Conservation (phyloP, 768 basidiomycete genomes). For the Naganishia vaughanmartiniae region DNA sequence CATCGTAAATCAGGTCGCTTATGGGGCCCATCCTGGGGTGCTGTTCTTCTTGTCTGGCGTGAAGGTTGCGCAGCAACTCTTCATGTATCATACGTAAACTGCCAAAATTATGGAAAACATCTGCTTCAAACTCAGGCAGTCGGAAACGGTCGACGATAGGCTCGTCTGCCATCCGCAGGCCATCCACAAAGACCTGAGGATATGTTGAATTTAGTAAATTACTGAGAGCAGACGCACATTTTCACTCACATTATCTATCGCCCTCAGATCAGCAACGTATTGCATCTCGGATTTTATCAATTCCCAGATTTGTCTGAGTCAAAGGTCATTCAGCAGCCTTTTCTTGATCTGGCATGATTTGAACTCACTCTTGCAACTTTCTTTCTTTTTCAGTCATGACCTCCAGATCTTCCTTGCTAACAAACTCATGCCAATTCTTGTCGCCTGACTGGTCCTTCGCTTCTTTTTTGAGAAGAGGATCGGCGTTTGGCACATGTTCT, state of each 20-base stretch:
- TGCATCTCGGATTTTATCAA: slow-evolving; percentile 89
- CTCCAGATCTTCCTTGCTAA: slow-evolving; percentile 65
- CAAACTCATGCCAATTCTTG: slow-evolving; percentile 88
- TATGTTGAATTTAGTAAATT: not conserved
- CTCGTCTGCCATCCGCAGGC: slow-evolving; percentile 50
- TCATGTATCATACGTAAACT: slow-evolving; percentile 56
- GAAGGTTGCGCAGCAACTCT: slow-evolving; percentile 45
- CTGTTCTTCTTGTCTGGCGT: slow-evolving; percentile 51
- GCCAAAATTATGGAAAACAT: slow-evolving; percentile 83
- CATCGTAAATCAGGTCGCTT: slow-evolving; percentile 51
- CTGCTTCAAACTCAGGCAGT: slow-evolving; percentile 81
- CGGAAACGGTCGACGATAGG: slow-evolving; percentile 62
- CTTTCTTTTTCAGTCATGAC: slow-evolving; percentile 68
- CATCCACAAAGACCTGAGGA: slow-evolving; percentile 68
- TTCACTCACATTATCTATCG: slow-evolving; percentile 66
- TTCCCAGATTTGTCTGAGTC: slow-evolving; percentile 78
- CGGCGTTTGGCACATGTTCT: slow-evolving; percentile 25
- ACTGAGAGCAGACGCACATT: not conserved
- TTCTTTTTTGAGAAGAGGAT: slow-evolving; percentile 26
- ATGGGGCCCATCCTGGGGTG: slow-evolving; percentile 51
- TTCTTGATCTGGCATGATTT: too few species aligned
- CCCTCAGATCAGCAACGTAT: slow-evolving; percentile 87
- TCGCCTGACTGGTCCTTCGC: slow-evolving; percentile 58
- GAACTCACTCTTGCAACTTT: slow-evolving; percentile 76
- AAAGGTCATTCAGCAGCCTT: not conserved